Base-by-base conservation (phyloP, 164 flowering plant species). In the Paratinospora sagittata region DNA sequence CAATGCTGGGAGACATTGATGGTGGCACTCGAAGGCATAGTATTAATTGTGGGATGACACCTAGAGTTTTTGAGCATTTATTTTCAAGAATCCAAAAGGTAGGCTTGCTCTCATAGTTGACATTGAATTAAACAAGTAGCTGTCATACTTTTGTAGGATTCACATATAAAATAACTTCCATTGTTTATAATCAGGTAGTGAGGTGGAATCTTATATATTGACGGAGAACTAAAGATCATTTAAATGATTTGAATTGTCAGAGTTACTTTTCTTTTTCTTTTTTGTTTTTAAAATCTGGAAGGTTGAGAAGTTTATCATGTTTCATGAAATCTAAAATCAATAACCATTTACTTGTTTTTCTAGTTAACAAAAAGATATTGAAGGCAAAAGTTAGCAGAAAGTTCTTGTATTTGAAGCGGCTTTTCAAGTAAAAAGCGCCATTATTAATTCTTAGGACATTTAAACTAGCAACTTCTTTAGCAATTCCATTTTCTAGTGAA, bases 1-100 rank as follows among this genome's bases (percentile, higher is more conserved):
- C 99, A 27, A 96, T 96, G 99, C 84, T 96, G 65, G 99, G 99
- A 76, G 99, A 96, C 79, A 90, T 96, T 66, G 98, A 96, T 68
- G 95, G 88, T 74, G 98, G 98, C 52, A 84, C 89, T 65, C 81
- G 95, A 74, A 85, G 98, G 69, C 95, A 91, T 68, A 96, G 93
- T 85, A 93, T 89, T 47, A 89, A 92, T 67, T 90, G 95, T 63
- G 98, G 99, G 65, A 96, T 96, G 97, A 96, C 97, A 11, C 99
- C 99, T 24, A 82, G 99, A 75, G 96, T 96, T 0, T 96, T 93
- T 78, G 99, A 93, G 67, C 80, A 85, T 75, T 74, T 96, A 68
- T 93, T 96, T 76, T 84, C 94, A 76, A 86, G 97, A 70, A 93
- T 96, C 57, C 98, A 96, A 72, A 93, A 91, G 97, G 99, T 93